Percentiles rank a stretch among this genome's conserved stretches.
Evolutionary conservation across 2,329 filamentous ascomycete species (phyloP).

Genomic region (Cytospora paraplurivora): DNA sequence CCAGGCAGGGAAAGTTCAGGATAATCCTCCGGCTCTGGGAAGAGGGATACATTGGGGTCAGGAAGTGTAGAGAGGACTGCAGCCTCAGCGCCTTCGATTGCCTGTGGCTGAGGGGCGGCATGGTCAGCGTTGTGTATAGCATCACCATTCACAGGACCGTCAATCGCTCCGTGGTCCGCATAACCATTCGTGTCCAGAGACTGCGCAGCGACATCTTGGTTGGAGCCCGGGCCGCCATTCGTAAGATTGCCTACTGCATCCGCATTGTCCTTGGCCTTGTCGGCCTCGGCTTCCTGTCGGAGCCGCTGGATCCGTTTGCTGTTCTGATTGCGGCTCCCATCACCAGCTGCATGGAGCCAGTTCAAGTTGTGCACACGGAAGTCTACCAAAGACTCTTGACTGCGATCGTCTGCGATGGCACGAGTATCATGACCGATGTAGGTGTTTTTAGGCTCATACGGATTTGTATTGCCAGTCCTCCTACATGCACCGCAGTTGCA

Average conservation of each 20-base stretch:
- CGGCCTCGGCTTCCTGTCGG: slow-evolving; percentile 58
- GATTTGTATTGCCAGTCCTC: slow-evolving; percentile 63
- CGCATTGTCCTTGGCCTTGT: slow-evolving; percentile 53
- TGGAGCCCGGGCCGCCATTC: slow-evolving; percentile 34
- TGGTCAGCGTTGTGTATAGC: background rate
- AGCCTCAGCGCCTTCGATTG: slow-evolving; percentile 34
- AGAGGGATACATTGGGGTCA: slow-evolving; percentile 16
- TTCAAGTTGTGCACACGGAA: slow-evolving; percentile 85
- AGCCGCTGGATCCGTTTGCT: slow-evolving; percentile 60
- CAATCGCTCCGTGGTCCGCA: slow-evolving; percentile 41
- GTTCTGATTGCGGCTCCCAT: slow-evolving; percentile 59
- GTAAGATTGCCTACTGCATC: slow-evolving; percentile 31
- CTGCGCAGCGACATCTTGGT: slow-evolving; percentile 36
- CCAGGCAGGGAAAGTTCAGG: slow-evolving; percentile 52
- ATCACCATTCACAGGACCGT: slow-evolving; percentile 31
- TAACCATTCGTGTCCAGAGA: slow-evolving; percentile 35
- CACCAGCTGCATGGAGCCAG: slow-evolving; percentile 69
- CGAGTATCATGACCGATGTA: slow-evolving; percentile 89
- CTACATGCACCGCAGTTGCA: slow-evolving; percentile 87
- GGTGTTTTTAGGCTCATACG: slow-evolving; percentile 86
- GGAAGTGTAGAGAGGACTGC: slow-evolving; percentile 31
- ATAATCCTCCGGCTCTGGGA: slow-evolving; percentile 39
- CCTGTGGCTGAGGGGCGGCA: slow-evolving; percentile 25
- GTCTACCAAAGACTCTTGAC: slow-evolving; percentile 86
- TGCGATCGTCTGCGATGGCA: slow-evolving; percentile 85